A percentile compares a stretch with the other conserved stretches of the same genome.
These are phyloP conservation scores for Leishmania martiniquensis DNA, from an alignment of 208 protist genomes.

Conservation along the genomic window DNA sequence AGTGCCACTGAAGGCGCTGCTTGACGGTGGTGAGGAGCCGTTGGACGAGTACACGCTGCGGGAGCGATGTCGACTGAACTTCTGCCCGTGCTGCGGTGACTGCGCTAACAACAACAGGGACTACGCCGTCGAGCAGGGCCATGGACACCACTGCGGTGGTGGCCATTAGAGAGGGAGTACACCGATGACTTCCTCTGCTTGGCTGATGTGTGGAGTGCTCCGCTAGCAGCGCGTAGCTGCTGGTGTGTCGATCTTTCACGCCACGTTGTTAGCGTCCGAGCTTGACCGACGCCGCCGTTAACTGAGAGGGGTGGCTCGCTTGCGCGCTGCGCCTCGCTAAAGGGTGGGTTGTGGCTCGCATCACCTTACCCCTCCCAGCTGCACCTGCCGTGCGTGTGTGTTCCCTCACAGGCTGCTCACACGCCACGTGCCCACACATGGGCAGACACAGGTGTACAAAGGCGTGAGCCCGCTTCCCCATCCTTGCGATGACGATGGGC, in stretches of 20 bases:
- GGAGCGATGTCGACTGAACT: conserved; percentile 74
- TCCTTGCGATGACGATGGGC: not conserved
- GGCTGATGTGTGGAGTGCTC: not conserved
- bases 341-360: not conserved
- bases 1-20: conserved; percentile 58
- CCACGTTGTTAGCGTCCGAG: not conserved
- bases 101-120: conserved; percentile 21
- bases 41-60: conserved; percentile 70
- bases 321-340: not conserved
- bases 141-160: conserved; percentile 33
- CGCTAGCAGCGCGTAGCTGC: not conserved
- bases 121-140: conserved; percentile 1
- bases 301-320: not conserved
- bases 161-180: not conserved
- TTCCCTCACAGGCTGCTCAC: not conserved
- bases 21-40: conserved; percentile 68
- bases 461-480: not conserved
- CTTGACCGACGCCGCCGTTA: not conserved
- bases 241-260: not conserved
- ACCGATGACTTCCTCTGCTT: not conserved
- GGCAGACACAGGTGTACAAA: not conserved
- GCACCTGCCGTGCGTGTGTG: not conserved
- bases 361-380: not conserved
- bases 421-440: not conserved
- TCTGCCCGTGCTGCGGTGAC: conserved; percentile 80